Evolutionary conservation across 2,329 filamentous ascomycete genomes (phyloP), one percentile per base, ranked within the genome.

Genomic region (Chaetomiaceae sp.): DNA sequence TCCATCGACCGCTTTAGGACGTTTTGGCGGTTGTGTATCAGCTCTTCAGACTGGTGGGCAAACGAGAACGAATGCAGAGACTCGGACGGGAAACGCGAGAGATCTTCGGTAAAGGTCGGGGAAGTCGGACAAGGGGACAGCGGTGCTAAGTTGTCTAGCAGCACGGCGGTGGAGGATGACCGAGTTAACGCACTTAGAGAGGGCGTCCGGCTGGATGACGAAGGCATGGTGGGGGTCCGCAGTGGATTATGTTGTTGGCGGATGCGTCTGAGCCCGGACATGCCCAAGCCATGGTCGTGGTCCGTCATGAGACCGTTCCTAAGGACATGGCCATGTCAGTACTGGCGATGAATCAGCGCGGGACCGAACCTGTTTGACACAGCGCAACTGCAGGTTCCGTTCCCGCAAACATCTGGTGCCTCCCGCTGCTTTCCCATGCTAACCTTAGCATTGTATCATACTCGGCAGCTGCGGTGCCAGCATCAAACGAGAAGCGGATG

Each of bases 21-120:
- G 75, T 90, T 95, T 68, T 97, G 91, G 50, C 94, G 86, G 68
- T 83, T 96, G 67, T 96, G 89, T 51, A 97, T 78, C 58, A 90
- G 84, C 58, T 97, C 92, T 65, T 96, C 91, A 3, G 91, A 92
- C 70, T 96, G 91, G 62, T 95, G 89, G 36, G 94, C 90, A 69
- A 99, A 99, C 11, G 92, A 97, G 73, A 99, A 99, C 1, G 94
- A 99, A 71, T 99, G 94, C 42, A 99, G 75, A 5, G 94, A 99
- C 68, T 99, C 94, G 62, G 89, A 90, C 1, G 94, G 92, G 67
- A 99, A 99, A 46, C 91, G 86, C 41, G 85, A 86, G 41, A 99
- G 80, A 66, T 99, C 94, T 74, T 97, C 94, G 64, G 84, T 81
- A 66, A 90, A 90, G 57, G 81, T 81, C 21, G 90, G 89, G 20